Percentiles rank a stretch among this genome's conserved stretches.
Conservation (phyloP, 805 yeast species). For the Starmerella apicola region DNA sequence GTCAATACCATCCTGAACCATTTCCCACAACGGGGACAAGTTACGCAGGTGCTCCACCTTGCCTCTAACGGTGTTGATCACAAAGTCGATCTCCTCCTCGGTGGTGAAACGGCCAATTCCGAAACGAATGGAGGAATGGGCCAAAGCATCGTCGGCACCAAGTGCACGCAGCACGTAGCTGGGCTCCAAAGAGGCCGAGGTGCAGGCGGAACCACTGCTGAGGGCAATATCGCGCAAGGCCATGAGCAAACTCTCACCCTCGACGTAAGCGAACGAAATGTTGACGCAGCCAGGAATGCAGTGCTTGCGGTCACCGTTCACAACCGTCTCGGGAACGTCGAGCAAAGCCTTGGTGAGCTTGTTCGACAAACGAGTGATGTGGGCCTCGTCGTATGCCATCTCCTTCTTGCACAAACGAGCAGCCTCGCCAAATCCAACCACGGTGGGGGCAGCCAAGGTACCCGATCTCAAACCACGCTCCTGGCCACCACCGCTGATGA, state of each 20-base stretch:
- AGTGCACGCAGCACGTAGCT: slow-evolving; percentile 91
- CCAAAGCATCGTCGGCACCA: slow-evolving; percentile 96
- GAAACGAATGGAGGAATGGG: slow-evolving; percentile 95
- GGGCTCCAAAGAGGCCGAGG: slow-evolving; percentile 96
- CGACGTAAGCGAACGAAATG: slow-evolving; percentile 91
- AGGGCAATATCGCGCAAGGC: slow-evolving; percentile 94
- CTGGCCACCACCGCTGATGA: slow-evolving; percentile 96
- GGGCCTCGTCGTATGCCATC: slow-evolving; percentile 55
- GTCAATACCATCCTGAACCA: slow-evolving; percentile 98
- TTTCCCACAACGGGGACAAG: slow-evolving; percentile 94
- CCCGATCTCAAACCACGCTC: slow-evolving; percentile 97
- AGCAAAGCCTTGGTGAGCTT: slow-evolving; percentile 63
- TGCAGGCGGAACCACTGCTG: slow-evolving; percentile 95
- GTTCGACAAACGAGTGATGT: slow-evolving; percentile 58
- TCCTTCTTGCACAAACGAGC: slow-evolving; percentile 71
- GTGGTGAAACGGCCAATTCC: slow-evolving; percentile 97
- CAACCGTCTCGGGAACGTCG: slow-evolving; percentile 72
- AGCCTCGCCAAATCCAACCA: slow-evolving; percentile 95
- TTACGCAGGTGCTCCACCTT: slow-evolving; percentile 87
- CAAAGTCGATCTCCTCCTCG: slow-evolving; percentile 90
- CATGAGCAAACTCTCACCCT: slow-evolving; percentile 95
- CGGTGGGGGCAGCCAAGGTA: slow-evolving; percentile 91
- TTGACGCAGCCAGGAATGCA: slow-evolving; percentile 92
- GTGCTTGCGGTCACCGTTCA: slow-evolving; percentile 69
- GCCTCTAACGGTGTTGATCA: slow-evolving; percentile 72